A percentile compares a stretch with the other conserved stretches of the same genome.
phyloP scores from a whole-genome alignment of 2,329 filamentous ascomycete genomes.

The Byssothecium circinans region DNA sequence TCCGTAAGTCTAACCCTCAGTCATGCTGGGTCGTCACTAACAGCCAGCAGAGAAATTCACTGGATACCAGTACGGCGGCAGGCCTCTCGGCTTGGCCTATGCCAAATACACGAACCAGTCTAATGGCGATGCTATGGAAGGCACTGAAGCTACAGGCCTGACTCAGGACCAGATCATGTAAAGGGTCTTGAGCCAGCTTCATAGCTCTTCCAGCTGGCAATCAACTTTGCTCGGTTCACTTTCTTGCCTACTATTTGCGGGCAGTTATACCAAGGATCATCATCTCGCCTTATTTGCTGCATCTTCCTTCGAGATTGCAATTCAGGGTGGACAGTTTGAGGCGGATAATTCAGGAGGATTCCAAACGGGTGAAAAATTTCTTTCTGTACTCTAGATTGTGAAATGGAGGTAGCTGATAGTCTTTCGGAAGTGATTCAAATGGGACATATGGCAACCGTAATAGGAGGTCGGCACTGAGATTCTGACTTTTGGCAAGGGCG shows the following conservation, averaged over 20 bases:
- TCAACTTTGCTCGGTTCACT: constrained; percentile 1
- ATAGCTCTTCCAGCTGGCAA: constrained; percentile 1
- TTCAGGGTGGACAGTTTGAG: constrained; percentile 14
- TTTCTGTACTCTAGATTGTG: constrained; percentile 40
- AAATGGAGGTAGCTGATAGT: constrained; percentile 5
- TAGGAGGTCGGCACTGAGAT: background rate
- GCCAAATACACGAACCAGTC: constrained; percentile 85
- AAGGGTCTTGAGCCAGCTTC: constrained; percentile 15
- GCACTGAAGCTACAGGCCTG: constrained; percentile 69
- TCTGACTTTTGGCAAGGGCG: background rate
- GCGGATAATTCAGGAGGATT: constrained; percentile 12
- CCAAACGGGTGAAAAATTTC: constrained; percentile 30
- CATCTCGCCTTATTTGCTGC: constrained; percentile 18
- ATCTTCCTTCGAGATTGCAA: constrained; percentile 22
- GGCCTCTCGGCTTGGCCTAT: constrained; percentile 88
- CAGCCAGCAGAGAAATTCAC: constrained; percentile 77
- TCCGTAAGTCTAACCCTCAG: constrained; percentile 55
- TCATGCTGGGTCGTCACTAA: constrained; percentile 21
- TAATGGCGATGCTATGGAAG: constrained; percentile 73
- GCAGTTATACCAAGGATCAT: constrained; percentile 16
- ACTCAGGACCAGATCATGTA: constrained; percentile 99
- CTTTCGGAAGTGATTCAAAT: constrained; percentile 1
- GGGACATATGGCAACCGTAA: background rate
- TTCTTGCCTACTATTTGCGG: constrained; percentile 6
- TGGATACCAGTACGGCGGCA: constrained; percentile 94